Evolutionary conservation across 2,329 filamentous ascomycete species (phyloP), one percentile per base, ranked within the genome.

Genomic region (Fusarium phyllophilum): DNA sequence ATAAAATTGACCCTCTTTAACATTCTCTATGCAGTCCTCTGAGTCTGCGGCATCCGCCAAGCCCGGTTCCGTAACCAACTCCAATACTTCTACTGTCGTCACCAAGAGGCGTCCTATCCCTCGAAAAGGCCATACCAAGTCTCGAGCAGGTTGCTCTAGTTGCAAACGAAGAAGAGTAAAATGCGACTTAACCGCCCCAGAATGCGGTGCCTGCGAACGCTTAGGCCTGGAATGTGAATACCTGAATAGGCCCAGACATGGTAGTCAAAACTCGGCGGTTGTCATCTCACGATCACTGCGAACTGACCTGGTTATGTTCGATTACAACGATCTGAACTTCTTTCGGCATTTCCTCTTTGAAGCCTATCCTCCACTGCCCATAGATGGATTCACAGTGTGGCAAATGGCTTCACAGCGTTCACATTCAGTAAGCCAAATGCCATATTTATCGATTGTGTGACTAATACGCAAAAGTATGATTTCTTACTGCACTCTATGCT

Each of bases 311-410:
- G 57, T 61, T 6, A 74, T 75, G 31, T 87, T 86, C 68, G 81
- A 80, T 39, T 74, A 82, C 22, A 78, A 85, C 39, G 86, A 89
- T 63, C 82, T 89, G 77, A 82, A 85, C 26, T 86, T 87, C 77
- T 88, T 88, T 72, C 85, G 87, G 58, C 86, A 89, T 71, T 89
- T 88, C 71, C 71, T 89, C 14, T 79, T 85, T 10, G 78, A 83
- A 13, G 86, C 86, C 5, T 84, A 84, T 59, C 84, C 83, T 12
- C 77, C 83, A 6, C 58, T 85, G 1, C 84, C 84, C 4, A 76
- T 84, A 17, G 78, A 78, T 45, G 82, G 82, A 0, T 80, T 79
- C 29, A 64, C 68, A 10, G 74, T 84, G 1, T 85, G 84, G 83
- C 79, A 77, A 51, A 73, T 80, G 31, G 80, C 82, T 5, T 82